Conservation (phyloP, 2,329 filamentous ascomycete genomes). For the Aspergillus pseudonomiae region DNA sequence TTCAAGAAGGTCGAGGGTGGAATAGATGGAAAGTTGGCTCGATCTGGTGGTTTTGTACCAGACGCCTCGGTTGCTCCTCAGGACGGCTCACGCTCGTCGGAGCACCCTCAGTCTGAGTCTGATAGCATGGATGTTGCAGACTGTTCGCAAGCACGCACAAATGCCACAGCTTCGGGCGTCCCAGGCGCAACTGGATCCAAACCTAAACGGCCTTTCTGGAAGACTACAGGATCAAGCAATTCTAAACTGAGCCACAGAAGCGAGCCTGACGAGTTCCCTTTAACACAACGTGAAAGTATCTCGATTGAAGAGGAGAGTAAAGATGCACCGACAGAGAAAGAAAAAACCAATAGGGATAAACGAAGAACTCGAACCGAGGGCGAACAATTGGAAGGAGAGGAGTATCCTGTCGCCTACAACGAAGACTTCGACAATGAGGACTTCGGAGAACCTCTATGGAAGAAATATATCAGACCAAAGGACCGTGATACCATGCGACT, state of each 20-base stretch:
- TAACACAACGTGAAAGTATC: conserved; percentile 36
- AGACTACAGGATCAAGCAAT: conserved; percentile 33
- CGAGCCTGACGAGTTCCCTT: conserved; percentile 39
- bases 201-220: conserved; percentile 38
- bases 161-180: background rate
- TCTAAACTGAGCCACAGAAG: conserved; percentile 28
- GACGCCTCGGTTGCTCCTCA: conserved; percentile 1
- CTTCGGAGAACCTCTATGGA: conserved; percentile 72
- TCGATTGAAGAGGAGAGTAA: conserved; percentile 20
- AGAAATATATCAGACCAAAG: conserved; percentile 76
- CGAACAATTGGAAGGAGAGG: conserved; percentile 31
- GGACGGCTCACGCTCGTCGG: conserved; percentile 1
- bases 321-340: conserved; percentile 8
- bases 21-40: conserved; percentile 38
- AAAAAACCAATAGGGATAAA: conserved; percentile 14
- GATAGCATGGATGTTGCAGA: background rate
- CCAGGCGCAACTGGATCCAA: conserved; percentile 12
- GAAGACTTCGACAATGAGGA: conserved; percentile 64
- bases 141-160: background rate
- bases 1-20: conserved; percentile 45
- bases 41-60: conserved; percentile 37
- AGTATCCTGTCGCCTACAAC: conserved; percentile 68
- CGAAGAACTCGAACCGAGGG: conserved; percentile 26
- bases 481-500: conserved; percentile 85
- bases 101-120: background rate